Conservation (phyloP, 371 early-diverging fungal genomes). For the Lichtheimia ramosa region DNA sequence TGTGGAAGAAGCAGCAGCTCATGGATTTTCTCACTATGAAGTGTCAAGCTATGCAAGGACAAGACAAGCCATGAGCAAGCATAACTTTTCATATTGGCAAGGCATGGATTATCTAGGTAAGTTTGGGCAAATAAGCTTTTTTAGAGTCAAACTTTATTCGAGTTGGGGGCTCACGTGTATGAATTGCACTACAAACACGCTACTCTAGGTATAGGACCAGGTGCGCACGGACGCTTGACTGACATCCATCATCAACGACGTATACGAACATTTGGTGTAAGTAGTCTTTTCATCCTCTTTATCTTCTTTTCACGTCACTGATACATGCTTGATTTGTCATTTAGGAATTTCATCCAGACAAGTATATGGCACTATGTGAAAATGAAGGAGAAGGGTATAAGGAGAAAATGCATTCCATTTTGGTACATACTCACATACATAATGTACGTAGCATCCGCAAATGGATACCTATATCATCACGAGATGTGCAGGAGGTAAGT, state of each 20-base stretch:
- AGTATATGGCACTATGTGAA: conserved; percentile 64
- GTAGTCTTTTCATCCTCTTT: conserved; percentile 2
- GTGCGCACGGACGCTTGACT: conserved; percentile 79
- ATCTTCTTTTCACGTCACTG: no score
- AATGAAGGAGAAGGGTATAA: conserved; percentile 63
- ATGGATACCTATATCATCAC: conserved; percentile 14
- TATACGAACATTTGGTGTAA: conserved; percentile 62
- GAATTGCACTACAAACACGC: neutral
- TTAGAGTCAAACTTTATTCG: no score
- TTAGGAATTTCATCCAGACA: conserved; percentile 58
- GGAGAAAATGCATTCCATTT: conserved; percentile 13
- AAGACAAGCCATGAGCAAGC: conserved; percentile 54
- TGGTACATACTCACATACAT: neutral
- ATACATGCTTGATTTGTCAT: no score
- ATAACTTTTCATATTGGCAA: conserved; percentile 85
- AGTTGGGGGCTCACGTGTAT: neutral
- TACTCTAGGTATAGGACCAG: conserved; percentile 72
- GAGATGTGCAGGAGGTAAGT: conserved; percentile 18
- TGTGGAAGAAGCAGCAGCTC: conserved; percentile 36
- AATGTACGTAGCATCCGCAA: conserved; percentile 23
- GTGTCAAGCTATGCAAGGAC: conserved; percentile 75
- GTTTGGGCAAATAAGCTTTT: neutral
- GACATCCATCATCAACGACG: conserved; percentile 32
- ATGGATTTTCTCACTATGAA: conserved; percentile 80
- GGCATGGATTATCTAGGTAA: conserved; percentile 81